Evolutionary conservation across 257 asterid species (phyloP).

Genomic region (Salvia splendens): DNA sequence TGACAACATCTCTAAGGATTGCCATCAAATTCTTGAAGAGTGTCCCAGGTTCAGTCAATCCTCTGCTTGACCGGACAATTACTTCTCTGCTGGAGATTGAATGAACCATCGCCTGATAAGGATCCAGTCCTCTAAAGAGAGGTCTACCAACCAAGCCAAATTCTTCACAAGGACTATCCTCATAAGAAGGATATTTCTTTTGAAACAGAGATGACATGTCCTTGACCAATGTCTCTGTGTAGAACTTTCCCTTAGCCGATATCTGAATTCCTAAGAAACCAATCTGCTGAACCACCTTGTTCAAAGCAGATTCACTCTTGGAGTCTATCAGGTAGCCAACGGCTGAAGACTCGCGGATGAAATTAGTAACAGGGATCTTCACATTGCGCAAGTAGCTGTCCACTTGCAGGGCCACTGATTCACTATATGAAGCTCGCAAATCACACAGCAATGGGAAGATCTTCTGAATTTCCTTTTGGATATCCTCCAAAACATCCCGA

Average conservation of each 20-base stretch:
- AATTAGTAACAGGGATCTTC: constrained; percentile 60
- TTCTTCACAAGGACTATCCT: constrained; percentile 62
- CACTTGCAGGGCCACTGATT: constrained; percentile 60
- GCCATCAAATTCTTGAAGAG: constrained; percentile 94
- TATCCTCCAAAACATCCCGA: constrained; percentile 45
- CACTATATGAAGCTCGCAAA: constrained; percentile 57
- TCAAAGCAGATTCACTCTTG: constrained; percentile 87
- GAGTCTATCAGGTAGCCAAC: constrained; percentile 76
- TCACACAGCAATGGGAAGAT: constrained; percentile 48
- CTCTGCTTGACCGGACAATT: constrained; percentile 89
- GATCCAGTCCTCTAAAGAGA: constrained; percentile 84
- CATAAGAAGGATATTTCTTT: constrained; percentile 66
- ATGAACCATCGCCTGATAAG: constrained; percentile 92
- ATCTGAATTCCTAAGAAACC: constrained; percentile 85
- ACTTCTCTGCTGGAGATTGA: constrained; percentile 94
- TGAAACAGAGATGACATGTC: constrained; percentile 67
- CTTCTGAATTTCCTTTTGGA: constrained; percentile 54
- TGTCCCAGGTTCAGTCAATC: constrained; percentile 94
- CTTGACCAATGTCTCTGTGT: constrained; percentile 63
- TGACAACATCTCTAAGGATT: constrained; percentile 86
- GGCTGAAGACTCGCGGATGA: constrained; percentile 62
- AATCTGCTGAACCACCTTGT: constrained; percentile 90
- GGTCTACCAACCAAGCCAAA: constrained; percentile 78
- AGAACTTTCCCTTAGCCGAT: constrained; percentile 70
- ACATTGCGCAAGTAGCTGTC: constrained; percentile 60